phyloP scores from a whole-genome alignment of 2,329 filamentous ascomycete genomes.

The Epichloe typhina region DNA sequence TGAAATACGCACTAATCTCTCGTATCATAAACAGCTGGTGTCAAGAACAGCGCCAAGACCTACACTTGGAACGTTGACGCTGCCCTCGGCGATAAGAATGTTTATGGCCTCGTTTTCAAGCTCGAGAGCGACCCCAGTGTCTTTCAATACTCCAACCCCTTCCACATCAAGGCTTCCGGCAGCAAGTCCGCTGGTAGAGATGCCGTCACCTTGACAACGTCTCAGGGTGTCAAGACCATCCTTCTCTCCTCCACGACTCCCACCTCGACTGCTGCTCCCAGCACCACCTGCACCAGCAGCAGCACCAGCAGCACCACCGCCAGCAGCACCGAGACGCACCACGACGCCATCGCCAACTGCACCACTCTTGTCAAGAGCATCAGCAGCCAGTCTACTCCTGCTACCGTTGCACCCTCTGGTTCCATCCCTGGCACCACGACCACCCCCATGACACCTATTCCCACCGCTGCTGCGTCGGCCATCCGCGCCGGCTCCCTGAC shows the following conservation, averaged over 20 bases:
- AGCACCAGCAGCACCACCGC: constrained; percentile 5
- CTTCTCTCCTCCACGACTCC: constrained; percentile 12
- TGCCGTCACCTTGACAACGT: constrained; percentile 17
- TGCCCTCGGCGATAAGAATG: constrained; percentile 28
- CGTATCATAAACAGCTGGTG: constrained; percentile 23
- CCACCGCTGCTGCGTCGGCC: constrained; percentile 13
- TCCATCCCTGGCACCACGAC: constrained; percentile 6
- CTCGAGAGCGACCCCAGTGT: constrained; percentile 31
- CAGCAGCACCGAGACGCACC: not conserved
- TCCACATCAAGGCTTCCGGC: constrained; percentile 31
- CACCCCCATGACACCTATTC: not conserved
- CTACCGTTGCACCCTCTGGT: constrained; percentile 5
- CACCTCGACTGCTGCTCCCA: constrained; percentile 11
- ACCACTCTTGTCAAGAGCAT: constrained; percentile 12
- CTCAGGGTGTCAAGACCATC: constrained; percentile 18
- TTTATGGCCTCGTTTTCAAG: constrained; percentile 45
- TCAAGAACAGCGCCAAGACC: constrained; percentile 30
- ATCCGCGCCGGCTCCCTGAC: constrained; percentile 25
- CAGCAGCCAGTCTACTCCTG: constrained; percentile 2
- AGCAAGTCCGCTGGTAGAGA: constrained; percentile 13
- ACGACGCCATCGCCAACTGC: constrained; percentile 6
- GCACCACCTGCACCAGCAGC: constrained; percentile 11
- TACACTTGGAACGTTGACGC: constrained; percentile 39
- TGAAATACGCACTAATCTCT: not conserved
- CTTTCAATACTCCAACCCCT: constrained; percentile 53